Conservation (phyloP, 176 grass and related monocot genomes). For the Oropetium thomaeum region DNA sequence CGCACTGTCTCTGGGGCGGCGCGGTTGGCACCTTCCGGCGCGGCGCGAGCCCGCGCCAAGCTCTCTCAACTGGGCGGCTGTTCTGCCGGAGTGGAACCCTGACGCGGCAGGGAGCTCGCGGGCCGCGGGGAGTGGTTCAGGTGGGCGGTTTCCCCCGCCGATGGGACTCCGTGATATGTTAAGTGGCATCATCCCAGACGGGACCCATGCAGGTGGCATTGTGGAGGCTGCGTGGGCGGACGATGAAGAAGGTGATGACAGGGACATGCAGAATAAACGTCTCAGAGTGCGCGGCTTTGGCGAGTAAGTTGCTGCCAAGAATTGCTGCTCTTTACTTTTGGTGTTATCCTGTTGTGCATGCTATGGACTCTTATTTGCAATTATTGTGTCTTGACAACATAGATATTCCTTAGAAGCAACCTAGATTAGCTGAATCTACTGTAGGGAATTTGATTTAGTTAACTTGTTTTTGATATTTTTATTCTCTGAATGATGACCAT, state of each 20-base stretch:
- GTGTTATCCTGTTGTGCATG: conserved; percentile 21
- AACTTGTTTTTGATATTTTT: background rate
- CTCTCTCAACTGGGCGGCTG: conserved; percentile 13
- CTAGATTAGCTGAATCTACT: background rate
- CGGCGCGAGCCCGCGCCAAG: background rate
- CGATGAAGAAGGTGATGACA: conserved; percentile 23
- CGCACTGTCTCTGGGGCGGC: conserved; percentile 44
- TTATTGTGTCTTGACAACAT: background rate
- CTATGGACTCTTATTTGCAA: background rate
- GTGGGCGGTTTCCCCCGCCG: background rate
- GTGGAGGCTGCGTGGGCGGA: background rate
- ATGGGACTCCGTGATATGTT: conserved; percentile 18
- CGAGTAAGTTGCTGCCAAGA: conserved; percentile 55
- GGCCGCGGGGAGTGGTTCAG: background rate
- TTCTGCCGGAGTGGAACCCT: conserved; percentile 26
- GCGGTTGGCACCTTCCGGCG: conserved; percentile 36
- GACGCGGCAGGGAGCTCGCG: conserved; percentile 40
- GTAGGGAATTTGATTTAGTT: background rate
- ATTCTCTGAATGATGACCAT: background rate
- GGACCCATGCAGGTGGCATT: background rate
- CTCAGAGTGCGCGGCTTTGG: conserved; percentile 61
- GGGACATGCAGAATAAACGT: conserved; percentile 76
- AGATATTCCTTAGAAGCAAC: background rate
- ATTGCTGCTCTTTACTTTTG: background rate
- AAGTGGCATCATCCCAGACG: background rate